Evolutionary conservation across 169 alveolate species (phyloP).

Genomic region (Plasmodium gaboni): DNA sequence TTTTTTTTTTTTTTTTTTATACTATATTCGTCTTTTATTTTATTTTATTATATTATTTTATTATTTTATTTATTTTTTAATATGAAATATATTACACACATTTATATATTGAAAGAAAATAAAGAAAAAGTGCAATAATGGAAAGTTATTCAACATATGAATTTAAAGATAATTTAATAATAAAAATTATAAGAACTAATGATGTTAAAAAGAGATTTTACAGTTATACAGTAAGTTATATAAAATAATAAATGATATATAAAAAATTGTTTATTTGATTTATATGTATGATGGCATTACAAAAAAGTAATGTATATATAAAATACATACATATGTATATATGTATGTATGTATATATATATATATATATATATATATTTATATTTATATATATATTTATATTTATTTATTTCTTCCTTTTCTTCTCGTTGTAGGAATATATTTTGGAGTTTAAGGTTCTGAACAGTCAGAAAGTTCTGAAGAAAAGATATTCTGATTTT

Average conservation of each 20-base stretch:
- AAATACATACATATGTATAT: neutral
- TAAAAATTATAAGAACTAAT: slow-evolving; percentile 53
- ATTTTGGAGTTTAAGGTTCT: slow-evolving; percentile 61
- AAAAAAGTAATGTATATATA: neutral
- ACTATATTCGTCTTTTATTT: neutral
- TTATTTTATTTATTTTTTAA: neutral
- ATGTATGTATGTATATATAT: neutral
- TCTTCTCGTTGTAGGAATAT: slow-evolving; percentile 29
- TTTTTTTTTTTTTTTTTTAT: neutral
- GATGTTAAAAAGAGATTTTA: slow-evolving; percentile 48
- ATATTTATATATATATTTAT: neutral
- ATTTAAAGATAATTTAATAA: slow-evolving; percentile 47
- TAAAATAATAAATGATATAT: too few species aligned
- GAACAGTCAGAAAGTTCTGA: slow-evolving; percentile 53
- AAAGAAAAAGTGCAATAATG: slow-evolving; percentile 24
- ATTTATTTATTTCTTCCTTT: neutral
- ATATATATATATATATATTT: neutral
- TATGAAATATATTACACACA: neutral
- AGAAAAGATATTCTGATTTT: slow-evolving; percentile 53
- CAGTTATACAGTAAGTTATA: slow-evolving; percentile 47
- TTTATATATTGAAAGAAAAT: neutral
- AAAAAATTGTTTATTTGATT: too few species aligned
- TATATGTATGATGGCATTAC: neutral
- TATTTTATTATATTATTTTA: neutral
- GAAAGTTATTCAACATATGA: slow-evolving; percentile 28